Base-by-base conservation (phyloP, 2,329 filamentous ascomycete species). In the Alternaria brassicae region DNA sequence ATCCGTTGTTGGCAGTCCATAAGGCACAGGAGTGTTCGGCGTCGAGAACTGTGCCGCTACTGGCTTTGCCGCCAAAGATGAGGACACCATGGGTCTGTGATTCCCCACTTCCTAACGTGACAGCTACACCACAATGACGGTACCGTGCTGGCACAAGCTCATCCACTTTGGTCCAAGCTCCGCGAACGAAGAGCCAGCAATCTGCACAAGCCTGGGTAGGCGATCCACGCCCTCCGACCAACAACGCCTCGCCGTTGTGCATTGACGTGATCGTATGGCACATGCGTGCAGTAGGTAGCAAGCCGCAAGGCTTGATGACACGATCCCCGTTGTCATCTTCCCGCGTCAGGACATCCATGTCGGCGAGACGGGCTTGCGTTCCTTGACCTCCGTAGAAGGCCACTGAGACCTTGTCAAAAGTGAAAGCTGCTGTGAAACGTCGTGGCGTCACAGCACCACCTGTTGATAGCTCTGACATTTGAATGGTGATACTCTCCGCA, bases 201-300 rank as follows among this genome's bases (percentile, higher is more conserved):
- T 95, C 91, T 34, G 81, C 81, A 40, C 92, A 80, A 1, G 88
- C 88, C 28, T 83, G 84, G 12, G 88, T 83, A 4, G 93, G 93
- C 7, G 92, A 94, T n/a, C 85, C 83, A 59, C 93, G 85, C 5
- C 94, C 94, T 23, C 94, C 93, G 28, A 86, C 84, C 45, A 97
- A 81, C 10, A 97, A 77, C 59, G 84, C 84, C 15, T 85, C 85
- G 21, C 78, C 77, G 32, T 82, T 79, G 2, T 83, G 84, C 5
- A 96, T 73, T 48, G 87, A 82, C 19, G 90, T 93, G 19, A 93
- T 81, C 0, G 91, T 90, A 75, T 95, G 91, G 67, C 91, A 95
- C 82, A 94, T 89, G 42, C 81, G 70, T 36, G 79, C 74, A 57
- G 69, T 60, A 47, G 77, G 72, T 41, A 63, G 58, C 45, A 49